Conservation (phyloP, 257 asterid species). For the Rauvolfia tetraphylla region DNA sequence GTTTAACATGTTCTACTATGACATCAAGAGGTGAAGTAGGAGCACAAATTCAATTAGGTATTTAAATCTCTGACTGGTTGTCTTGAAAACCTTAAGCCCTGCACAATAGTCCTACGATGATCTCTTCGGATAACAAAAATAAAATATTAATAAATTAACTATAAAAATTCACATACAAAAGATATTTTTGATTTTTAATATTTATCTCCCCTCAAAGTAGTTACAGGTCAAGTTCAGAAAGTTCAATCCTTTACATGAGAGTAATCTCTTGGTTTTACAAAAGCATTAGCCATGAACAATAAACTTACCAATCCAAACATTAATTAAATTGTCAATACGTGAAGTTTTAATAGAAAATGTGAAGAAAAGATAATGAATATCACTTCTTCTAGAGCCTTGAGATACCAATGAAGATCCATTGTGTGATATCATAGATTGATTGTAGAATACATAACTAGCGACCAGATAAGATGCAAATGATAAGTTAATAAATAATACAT, state of each 20-base stretch:
- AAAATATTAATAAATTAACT: not conserved
- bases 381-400: constrained; percentile 94
- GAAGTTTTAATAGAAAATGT: constrained; percentile 69
- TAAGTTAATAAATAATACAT: constrained; percentile 10
- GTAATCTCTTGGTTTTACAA: not conserved
- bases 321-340: constrained; percentile 69
- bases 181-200: not conserved
- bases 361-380: constrained; percentile 68
- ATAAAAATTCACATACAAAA: not conserved
- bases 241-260: not conserved
- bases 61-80: not conserved
- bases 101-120: not conserved
- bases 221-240: not conserved
- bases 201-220: not conserved
- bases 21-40: not conserved
- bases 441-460: constrained; percentile 91
- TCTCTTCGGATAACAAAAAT: not conserved
- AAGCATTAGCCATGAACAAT: not conserved
- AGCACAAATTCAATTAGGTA: not conserved
- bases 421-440: constrained; percentile 78
- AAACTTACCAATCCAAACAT: constrained; percentile 93
- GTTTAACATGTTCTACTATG: not conserved
- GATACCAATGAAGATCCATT: constrained; percentile 92
- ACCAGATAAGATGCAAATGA: constrained; percentile 25
- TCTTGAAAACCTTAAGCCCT: not conserved